Percentiles rank a stretch among this genome's conserved stretches.
Evolutionary conservation across 108 stramenopile genomes (phyloP).

Genomic region (Aurantiochytrium sp.): DNA sequence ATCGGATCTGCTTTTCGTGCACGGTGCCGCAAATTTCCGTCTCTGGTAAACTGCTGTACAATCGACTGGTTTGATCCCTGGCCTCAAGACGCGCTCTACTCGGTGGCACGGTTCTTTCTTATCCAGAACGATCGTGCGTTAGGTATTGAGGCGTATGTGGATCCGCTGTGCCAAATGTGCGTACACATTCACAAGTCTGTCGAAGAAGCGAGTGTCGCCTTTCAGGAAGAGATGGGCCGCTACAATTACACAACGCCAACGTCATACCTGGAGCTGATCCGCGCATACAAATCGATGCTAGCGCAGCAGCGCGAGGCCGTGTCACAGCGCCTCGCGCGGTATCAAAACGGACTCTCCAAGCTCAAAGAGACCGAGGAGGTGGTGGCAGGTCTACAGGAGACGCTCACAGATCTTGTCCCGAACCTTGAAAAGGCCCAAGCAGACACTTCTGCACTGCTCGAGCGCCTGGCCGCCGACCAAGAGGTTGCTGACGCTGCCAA

Average conservation of each 20-base stretch:
- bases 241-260: conserved; percentile 57
- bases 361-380: conserved; percentile 41
- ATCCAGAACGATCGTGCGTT: conserved; percentile 38
- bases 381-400: conserved; percentile 28
- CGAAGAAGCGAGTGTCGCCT: conserved; percentile 32
- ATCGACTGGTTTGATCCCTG: conserved; percentile 73
- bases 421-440: conserved; percentile 20
- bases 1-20: conserved; percentile 61
- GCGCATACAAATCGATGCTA: conserved; percentile 48
- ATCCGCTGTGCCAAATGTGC: conserved; percentile 37
- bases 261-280: conserved; percentile 52
- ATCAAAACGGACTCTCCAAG: conserved; percentile 46
- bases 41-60: conserved; percentile 58
- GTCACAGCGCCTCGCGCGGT: conserved; percentile 34
- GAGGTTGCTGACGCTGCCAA: conserved; percentile 42
- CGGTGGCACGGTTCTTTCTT: conserved; percentile 58
- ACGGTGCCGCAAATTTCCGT: conserved; percentile 50
- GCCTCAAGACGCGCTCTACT: conserved; percentile 63
- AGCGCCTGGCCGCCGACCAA: conserved; percentile 37
- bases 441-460: conserved; percentile 26
- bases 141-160: conserved; percentile 43
- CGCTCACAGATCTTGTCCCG: conserved; percentile 27
- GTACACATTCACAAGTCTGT: conserved; percentile 48
- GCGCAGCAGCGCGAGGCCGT: conserved; percentile 36
- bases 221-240: conserved; percentile 34